phyloP scores from a whole-genome alignment of 495 filamentous ascomycete species.

The Penicillium simplicissimum region DNA sequence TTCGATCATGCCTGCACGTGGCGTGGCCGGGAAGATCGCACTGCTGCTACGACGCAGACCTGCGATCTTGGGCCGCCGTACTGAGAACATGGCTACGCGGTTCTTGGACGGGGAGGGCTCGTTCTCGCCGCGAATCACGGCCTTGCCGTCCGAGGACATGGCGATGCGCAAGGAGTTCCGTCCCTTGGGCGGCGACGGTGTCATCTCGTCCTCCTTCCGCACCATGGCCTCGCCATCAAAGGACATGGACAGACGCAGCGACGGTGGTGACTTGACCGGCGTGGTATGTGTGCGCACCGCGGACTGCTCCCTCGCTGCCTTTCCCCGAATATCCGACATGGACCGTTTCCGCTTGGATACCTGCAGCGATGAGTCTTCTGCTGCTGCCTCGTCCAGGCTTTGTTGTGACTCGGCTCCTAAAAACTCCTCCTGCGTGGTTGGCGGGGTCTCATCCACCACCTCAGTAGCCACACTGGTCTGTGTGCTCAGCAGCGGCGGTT shows the following conservation, averaged over 20 bases:
- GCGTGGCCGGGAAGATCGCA: conserved; percentile 46
- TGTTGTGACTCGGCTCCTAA: conserved; percentile 19
- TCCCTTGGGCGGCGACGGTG: conserved; percentile 69
- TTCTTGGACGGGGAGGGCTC: conserved; percentile 54
- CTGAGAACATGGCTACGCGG: conserved; percentile 52
- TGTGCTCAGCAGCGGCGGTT: conserved; percentile 31
- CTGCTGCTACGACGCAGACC: conserved; percentile 64
- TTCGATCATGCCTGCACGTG: conserved; percentile 31
- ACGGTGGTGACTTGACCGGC: conserved; percentile 45
- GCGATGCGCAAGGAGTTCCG: conserved; percentile 46
- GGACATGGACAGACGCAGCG: conserved; percentile 64
- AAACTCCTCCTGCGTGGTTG: conserved; percentile 26
- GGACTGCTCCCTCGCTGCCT: conserved; percentile 14
- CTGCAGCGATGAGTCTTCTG: conserved; percentile 26
- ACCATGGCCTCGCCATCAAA: conserved; percentile 84
- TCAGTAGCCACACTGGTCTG: conserved; percentile 45
- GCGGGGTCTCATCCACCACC: conserved; percentile 31
- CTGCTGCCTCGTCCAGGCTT: conserved; percentile 13
- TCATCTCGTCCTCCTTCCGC: conserved; percentile 59
- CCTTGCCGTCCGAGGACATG: conserved; percentile 54
- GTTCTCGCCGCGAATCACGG: conserved; percentile 48
- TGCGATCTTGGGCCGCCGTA: conserved; percentile 52
- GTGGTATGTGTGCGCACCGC: conserved; percentile 19
- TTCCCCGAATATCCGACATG: conserved; percentile 31
- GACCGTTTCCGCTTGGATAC: conserved; percentile 43